These are phyloP conservation scores for Pleurotus pulmonarius DNA, from an alignment of 768 basidiomycete genomes.

Conservation along the genomic window DNA sequence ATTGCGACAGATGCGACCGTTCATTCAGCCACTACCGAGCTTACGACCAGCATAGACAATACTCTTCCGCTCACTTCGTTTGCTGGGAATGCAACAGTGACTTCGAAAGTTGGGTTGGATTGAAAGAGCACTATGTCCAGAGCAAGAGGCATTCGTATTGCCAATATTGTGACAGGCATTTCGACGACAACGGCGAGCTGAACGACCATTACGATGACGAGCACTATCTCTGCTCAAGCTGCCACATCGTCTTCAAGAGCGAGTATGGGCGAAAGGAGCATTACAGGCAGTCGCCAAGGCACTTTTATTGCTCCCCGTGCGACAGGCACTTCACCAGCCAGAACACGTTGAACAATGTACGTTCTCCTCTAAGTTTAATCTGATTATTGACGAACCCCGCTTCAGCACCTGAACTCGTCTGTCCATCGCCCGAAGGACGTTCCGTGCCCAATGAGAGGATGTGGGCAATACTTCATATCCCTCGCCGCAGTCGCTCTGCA, in stretches of 20 bases:
- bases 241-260: background rate
- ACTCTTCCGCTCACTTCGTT: background rate
- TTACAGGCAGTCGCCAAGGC: background rate
- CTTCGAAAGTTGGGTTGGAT: background rate
- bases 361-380: too few relatives aligned
- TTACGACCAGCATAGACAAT: background rate
- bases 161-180: background rate
- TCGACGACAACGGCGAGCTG: background rate
- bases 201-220: background rate
- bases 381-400: too few relatives aligned
- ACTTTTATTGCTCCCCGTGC: background rate
- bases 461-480: slow-evolving; percentile 45
- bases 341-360: background rate
- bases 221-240: background rate
- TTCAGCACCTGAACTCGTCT: slow-evolving; percentile 50
- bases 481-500: slow-evolving; percentile 56
- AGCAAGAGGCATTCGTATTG: background rate
- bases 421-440: slow-evolving; percentile 37
- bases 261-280: background rate
- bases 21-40: background rate
- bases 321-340: background rate
- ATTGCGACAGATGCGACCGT: background rate
- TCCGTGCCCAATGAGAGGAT: slow-evolving; percentile 37
- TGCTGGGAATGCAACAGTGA: background rate
- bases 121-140: background rate